Evolutionary conservation across 805 yeast species (phyloP).

Genomic region (Cephaloascus albidus): DNA sequence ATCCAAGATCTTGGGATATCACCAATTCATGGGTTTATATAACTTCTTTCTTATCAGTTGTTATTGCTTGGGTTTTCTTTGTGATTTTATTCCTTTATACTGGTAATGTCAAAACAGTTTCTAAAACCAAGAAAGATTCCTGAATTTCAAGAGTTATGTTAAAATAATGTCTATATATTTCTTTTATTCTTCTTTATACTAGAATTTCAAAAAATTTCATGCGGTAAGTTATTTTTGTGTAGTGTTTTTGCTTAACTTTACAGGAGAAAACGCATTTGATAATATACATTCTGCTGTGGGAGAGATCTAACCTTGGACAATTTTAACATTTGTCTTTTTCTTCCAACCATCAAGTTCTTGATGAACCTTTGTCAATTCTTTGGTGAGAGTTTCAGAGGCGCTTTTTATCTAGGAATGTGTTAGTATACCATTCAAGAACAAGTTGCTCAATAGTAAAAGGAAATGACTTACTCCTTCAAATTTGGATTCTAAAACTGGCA

Average conservation of each 20-base stretch:
- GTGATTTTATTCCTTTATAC: constrained; percentile 52
- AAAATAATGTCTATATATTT: background rate
- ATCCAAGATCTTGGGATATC: constrained; percentile 86
- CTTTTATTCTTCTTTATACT: background rate
- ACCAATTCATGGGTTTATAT: constrained; percentile 90
- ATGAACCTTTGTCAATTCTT: constrained; percentile 29
- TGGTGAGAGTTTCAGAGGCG: constrained; percentile 24
- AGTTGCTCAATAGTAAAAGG: background rate
- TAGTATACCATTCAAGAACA: background rate
- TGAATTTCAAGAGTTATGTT: too few relatives aligned
- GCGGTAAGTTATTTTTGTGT: too few relatives aligned
- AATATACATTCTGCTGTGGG: background rate
- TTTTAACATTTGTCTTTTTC: background rate
- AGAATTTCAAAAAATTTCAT: background rate
- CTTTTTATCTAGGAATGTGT: constrained; percentile 14
- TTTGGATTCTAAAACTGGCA: constrained; percentile 51
- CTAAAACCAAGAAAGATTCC: constrained; percentile 15
- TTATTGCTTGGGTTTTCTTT: constrained; percentile 69
- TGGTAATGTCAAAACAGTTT: constrained; percentile 14
- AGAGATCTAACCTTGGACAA: background rate
- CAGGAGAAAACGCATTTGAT: background rate
- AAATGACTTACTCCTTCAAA: constrained; percentile 29
- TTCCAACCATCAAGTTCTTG: constrained; percentile 40
- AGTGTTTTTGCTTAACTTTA: too few relatives aligned
- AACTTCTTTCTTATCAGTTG: constrained; percentile 60